Base-by-base conservation (phyloP, 1,284 basidiomycete species). In the Cutaneotrichosporon cutaneum region DNA sequence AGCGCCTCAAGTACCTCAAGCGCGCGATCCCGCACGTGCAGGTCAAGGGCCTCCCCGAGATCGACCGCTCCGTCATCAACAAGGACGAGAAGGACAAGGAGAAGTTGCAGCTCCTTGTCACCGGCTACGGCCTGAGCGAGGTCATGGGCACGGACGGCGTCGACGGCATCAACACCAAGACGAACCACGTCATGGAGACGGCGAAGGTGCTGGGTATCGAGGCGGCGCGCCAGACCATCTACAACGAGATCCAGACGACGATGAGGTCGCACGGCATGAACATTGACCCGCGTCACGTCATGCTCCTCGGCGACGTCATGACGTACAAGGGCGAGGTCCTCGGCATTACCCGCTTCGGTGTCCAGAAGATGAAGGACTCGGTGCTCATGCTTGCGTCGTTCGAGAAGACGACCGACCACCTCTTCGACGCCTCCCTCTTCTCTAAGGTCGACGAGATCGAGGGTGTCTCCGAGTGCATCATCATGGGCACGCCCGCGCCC, bases 351-450 rank as follows among this genome's bases (percentile, higher is more conserved):
- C 90, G 96, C 24, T 99, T 99, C 81, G 96, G 96, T 77, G 95
- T 99, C n/a, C 93, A 95, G 26, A 99, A 99, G 82, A 99, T 99
- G 93, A 99, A 99, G 82, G 96, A 99, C 81, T 97, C 93, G 71
- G 94, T 98, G 1, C 85, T 99, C 70, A 99, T 99, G 96, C 83
- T 99, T 72, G 96, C 96, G 11, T 96, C 93, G 33, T 99, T 99
- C 78, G 96, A 99, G 81, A 99, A 99, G 83, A 99, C 96, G 30
- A 99, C 96, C 13, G 96, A 99, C 81, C 96, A 99, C 78, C 81
- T 99, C 65, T 99, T 99, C 80, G 94, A 99, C 73, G 96, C 96
- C 1, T 91, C 96, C 4, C 89, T 96, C 10, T 96, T 89, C 77
- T 93, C 94, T 21, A 98, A 99, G 81, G 93, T 88, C 59, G 96